Base-by-base conservation (phyloP, 169 alveolate genomes). In the Toxoplasma gondii region DNA sequence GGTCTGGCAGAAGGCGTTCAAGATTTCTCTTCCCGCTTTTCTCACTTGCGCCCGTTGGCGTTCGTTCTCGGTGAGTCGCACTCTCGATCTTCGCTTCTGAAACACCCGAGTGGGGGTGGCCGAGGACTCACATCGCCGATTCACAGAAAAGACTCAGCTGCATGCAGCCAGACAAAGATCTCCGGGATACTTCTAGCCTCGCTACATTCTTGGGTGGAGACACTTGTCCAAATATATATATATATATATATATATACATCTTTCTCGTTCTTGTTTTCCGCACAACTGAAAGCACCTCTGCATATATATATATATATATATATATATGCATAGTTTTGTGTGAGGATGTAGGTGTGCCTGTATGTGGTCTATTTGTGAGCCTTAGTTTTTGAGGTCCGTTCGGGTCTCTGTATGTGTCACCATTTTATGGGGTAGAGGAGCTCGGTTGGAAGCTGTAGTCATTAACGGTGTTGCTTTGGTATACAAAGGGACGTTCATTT, bases 11-110 rank as follows among this genome's bases (percentile, higher is more conserved):
- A 36, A 64, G 92, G 92, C 74, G 29, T 87, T 29, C 44, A 39
- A n/a, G 38, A 53, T 24, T 87, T 87, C 49, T 22, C 53, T 49
- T 9, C 92, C 12, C 81, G 80, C 41, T 69, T 31, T 17, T 36
- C 92, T 29, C 81, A 45, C 29, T 31, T n/a, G 19, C 74, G 74
- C 74, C 92, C 92, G n/a, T 19, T 87, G 34, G 92, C 92, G 4
- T 87, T 87, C 44, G 74, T 87, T 36, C n/a, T 87, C 9, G 92
- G 92, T 87, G 49, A 44, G 88, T 31, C n/a, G 31, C 81, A 31
- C 22, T 81, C 53, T 4, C 22, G 41, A 12, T 78, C 22, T 78
- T 38, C 12, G 58, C 58, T 7, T 69, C 24, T n/a, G 81, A 24
- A 69, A 24, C 24, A n/a, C 7, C 31, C 36, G 19, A 10, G 10